Evolutionary conservation across 257 asterid species (phyloP).

Genomic region (Solanum habrochaites): DNA sequence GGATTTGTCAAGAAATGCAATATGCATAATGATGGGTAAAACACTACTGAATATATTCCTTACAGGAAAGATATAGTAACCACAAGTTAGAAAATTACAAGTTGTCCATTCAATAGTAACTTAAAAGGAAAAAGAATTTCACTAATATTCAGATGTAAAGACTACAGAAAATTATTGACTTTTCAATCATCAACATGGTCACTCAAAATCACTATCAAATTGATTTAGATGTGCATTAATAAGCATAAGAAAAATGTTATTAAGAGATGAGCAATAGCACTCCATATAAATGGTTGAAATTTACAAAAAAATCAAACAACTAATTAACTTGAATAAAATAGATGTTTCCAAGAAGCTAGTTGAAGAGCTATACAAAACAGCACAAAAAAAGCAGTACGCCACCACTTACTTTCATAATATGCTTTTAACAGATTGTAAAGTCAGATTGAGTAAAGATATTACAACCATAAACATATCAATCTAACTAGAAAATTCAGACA

Average conservation of each 20-base stretch:
- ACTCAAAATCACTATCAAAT: not conserved
- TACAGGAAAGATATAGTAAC: not conserved
- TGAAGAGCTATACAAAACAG: not conserved
- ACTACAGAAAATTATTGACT: not conserved
- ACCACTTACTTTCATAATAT: not conserved
- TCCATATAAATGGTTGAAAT: not conserved
- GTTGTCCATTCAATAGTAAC: not conserved
- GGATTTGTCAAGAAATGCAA: not conserved
- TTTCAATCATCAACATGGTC: not conserved
- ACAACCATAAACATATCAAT: not conserved
- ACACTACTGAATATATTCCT: not conserved
- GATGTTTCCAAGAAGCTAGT: not conserved
- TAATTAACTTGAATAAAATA: not conserved
- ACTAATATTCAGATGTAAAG: not conserved
- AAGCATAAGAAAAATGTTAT: not conserved
- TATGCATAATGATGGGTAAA: not conserved
- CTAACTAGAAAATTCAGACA: not conserved
- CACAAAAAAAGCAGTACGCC: not conserved
- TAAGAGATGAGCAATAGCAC: not conserved
- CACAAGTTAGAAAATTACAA: not conserved
- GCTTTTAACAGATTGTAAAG: not conserved
- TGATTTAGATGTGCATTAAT: not conserved
- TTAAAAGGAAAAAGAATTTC: not conserved
- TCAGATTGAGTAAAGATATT: not conserved
- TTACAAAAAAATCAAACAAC: not conserved